A percentile compares a stretch with the other conserved stretches of the same genome.
phyloP scores from a whole-genome alignment of 169 alveolate species.

The Plasmodium reichenowi region DNA sequence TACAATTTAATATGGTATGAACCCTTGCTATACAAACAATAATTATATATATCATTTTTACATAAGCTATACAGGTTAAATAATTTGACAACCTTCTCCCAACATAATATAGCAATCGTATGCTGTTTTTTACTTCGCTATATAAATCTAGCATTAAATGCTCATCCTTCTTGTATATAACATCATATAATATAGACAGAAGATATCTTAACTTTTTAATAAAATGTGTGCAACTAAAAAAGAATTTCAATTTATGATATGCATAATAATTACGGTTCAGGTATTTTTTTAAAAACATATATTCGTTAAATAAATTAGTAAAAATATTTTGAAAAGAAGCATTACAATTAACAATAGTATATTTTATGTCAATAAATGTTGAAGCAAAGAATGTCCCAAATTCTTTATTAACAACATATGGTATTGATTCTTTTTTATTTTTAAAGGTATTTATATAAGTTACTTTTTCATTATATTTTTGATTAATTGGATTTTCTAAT shows the following conservation, averaged over 20 bases:
- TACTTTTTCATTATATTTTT: background rate
- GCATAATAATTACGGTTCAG: slow-evolving; percentile 37
- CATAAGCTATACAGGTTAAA: slow-evolving; percentile 74
- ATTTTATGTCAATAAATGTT: slow-evolving; percentile 46
- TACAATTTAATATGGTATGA: slow-evolving; percentile 35
- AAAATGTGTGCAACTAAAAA: slow-evolving; percentile 46
- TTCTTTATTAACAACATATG: slow-evolving; percentile 12
- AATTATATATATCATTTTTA: slow-evolving; percentile 23
- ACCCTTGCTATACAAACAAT: slow-evolving; percentile 40
- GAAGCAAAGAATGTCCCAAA: slow-evolving; percentile 2
- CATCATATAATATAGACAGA: slow-evolving; percentile 29
- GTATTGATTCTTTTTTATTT: background rate
- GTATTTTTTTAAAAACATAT: slow-evolving; percentile 45
- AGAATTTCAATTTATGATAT: slow-evolving; percentile 56
- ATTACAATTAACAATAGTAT: slow-evolving; percentile 21
- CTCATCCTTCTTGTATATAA: slow-evolving; percentile 34
- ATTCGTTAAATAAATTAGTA: slow-evolving; percentile 55
- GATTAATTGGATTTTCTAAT: slow-evolving; percentile 2
- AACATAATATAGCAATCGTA: slow-evolving; percentile 48
- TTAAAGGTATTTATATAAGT: background rate
- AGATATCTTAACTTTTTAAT: slow-evolving; percentile 45
- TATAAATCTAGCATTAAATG: slow-evolving; percentile 57
- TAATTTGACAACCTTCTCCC: slow-evolving; percentile 71
- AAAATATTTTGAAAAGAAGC: slow-evolving; percentile 16
- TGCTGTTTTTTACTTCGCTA: slow-evolving; percentile 34